Base-by-base conservation (phyloP, 495 filamentous ascomycete genomes). In the Neurospora sp. region DNA sequence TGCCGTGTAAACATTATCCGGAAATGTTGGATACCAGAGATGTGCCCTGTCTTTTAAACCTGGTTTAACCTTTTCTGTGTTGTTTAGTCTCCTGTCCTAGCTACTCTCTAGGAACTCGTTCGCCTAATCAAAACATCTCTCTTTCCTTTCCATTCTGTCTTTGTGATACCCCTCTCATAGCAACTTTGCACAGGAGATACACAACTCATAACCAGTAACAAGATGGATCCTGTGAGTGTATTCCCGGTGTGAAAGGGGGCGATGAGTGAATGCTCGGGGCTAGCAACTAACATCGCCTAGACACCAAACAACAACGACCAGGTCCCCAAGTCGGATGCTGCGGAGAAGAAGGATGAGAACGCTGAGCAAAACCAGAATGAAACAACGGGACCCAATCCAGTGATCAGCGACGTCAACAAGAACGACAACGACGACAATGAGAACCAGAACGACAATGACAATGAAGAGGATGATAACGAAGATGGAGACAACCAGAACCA, bases 201-300 rank as follows among this genome's bases (percentile, higher is more conserved):
- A 16, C 54, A 31, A 31, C 23, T 14, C 48, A 35, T 9, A 35
- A 10, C 27, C 54, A 9, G 54, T 18, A 1, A 37, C 14, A 73
- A 72, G 69, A 80, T 81, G 79, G 72, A 73, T 73, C 77, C 80
- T 16, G 80, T 79, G 76, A 76, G 76, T 10, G 76, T 10, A 62
- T 18, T 12, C 27, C 1, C 14, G 54, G 5, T 20, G 0, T 59
- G 11, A 23, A 23, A 20, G 35, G 5, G 35, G 5, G 35, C 5
- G 35, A 35, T 4, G 4, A 48, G 5, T 54, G 9, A 5, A 3
- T 54, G 11, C 6, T 27, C 48, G 14, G 23, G 20, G 14, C 27
- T 14, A 6, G 23, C 27, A 59, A 66, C 54, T 66, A 66, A 66
- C 54, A 35, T 27, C 2, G 1, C 54, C 54, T 35, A 76, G n/a